phyloP scores from a whole-genome alignment of 225 moss, liverwort and hornwort species.

The Lunularia cruciata region DNA sequence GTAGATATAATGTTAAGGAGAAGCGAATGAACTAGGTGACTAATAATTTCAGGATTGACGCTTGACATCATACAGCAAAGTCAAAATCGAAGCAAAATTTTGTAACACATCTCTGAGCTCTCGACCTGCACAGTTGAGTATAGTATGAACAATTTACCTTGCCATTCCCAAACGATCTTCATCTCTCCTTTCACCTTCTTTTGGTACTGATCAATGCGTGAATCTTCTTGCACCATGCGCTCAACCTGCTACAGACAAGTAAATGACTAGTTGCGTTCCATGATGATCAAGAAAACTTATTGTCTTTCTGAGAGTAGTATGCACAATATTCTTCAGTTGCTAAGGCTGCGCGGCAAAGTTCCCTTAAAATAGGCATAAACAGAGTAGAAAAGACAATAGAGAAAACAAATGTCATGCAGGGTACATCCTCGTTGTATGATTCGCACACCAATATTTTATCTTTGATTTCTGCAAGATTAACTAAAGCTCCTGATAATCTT shows the following conservation, averaged over 20 bases:
- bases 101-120: not conserved
- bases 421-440: too few relatives aligned
- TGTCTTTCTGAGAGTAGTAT: too few relatives aligned
- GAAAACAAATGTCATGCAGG: too few relatives aligned
- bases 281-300: not conserved
- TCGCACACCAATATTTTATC: too few relatives aligned
- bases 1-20: too few relatives aligned
- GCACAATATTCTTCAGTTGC: too few relatives aligned
- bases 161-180: conserved; percentile 98
- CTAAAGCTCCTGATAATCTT: too few relatives aligned
- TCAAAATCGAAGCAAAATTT: not conserved
- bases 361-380: too few relatives aligned
- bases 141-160: conserved; percentile 52
- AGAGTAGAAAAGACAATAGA: too few relatives aligned
- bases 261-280: not conserved
- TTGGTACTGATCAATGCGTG: conserved; percentile 96
- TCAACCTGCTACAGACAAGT: conserved; percentile 58
- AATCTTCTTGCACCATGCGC: conserved; percentile 81
- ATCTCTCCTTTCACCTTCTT: conserved; percentile 96
- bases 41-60: not conserved
- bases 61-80: not conserved
- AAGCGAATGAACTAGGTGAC: too few relatives aligned
- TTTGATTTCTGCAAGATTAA: too few relatives aligned
- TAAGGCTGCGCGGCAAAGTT: too few relatives aligned
- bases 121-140: not conserved